Base-by-base conservation (phyloP, 2,329 filamentous ascomycete species). In the Magnaporthiopsis incrustans region DNA sequence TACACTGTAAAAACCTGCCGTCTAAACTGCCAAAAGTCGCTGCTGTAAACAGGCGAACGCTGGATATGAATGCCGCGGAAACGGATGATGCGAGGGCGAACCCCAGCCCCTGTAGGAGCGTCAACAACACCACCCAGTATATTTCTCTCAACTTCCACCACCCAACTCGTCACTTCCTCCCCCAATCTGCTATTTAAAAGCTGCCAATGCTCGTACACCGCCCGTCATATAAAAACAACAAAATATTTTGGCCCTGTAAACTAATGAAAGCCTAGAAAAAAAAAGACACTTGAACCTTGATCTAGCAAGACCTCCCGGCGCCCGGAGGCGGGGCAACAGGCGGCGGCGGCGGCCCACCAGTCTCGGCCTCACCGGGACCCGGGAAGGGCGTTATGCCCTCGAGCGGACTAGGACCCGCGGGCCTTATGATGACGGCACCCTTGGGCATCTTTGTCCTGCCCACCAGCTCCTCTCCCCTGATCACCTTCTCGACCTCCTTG, bases 401-500 rank as follows among this genome's bases (percentile, higher is more conserved):
- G 8, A 53, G 44, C 44, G 44, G 44, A 53, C 22, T 53, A 53
- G 44, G 44, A 4, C 44, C 44, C 18, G 44, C 18, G 18, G 44
- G 44, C 44, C 44, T 14, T 5, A 90, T 88, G 74, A 93, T 86
- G 57, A 57, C 35, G 2, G 85, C 86, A 26, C 82, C 77, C 63
- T 81, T 76, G 26, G 85, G 81, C 66, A 85, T 79, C 66, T 82
- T 83, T 62, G 91, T 77, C 66, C 91, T 90, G 59, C 85, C 83
- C 1, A 87, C 81, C 53, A 99, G 79, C 72, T 90, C 89, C 77
- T 97, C 92, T 50, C 95, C 95, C 63, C 85, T 86, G 67, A 99
- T 88, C 7, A 98, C 91, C 79, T 90, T 91, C 75, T 93, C 87
- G 67, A 98, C 96, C 76, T 99, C 95, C 3, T 89, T 87, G 75